phyloP scores from a whole-genome alignment of 2,329 filamentous ascomycete species.

The Corniculantispora saksenae region DNA sequence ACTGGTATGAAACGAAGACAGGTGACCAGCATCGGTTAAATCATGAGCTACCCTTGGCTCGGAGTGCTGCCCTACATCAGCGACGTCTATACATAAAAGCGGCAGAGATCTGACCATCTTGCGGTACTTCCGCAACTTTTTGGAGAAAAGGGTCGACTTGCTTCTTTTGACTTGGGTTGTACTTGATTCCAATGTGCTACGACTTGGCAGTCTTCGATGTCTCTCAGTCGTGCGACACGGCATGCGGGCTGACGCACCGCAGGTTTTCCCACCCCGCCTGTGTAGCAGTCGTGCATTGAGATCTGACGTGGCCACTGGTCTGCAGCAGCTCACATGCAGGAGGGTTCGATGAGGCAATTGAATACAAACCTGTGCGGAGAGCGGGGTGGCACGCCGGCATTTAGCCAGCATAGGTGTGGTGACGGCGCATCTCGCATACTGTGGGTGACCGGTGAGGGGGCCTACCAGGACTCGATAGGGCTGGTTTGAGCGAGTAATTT shows the following conservation, averaged over 20 bases:
- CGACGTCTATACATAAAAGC: not conserved
- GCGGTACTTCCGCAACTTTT: not conserved
- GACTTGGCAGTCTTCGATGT: not conserved
- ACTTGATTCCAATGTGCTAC: not conserved
- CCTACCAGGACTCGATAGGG: not conserved
- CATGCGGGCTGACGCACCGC: constrained; percentile 12
- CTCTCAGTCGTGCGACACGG: not conserved
- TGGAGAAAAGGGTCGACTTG: not conserved
- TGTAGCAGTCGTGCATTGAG: constrained; percentile 12
- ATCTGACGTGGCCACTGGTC: constrained; percentile 7
- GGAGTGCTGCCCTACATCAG: not conserved
- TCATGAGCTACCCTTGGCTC: not conserved
- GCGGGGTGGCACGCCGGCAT: not conserved
- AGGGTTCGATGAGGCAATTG: constrained; percentile 2
- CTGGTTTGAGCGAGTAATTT: too few relatives aligned
- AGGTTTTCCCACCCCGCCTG: not conserved
- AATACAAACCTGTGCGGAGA: not conserved
- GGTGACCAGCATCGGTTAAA: not conserved
- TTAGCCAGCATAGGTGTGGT: not conserved
- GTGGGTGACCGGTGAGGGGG: not conserved
- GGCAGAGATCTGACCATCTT: not conserved
- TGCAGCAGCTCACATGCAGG: not conserved
- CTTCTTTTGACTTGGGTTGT: not conserved
- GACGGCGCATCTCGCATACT: constrained; percentile 3
- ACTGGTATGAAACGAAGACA: not conserved